phyloP scores from a whole-genome alignment of 148 eudicot genomes.

The Cornus florida region DNA sequence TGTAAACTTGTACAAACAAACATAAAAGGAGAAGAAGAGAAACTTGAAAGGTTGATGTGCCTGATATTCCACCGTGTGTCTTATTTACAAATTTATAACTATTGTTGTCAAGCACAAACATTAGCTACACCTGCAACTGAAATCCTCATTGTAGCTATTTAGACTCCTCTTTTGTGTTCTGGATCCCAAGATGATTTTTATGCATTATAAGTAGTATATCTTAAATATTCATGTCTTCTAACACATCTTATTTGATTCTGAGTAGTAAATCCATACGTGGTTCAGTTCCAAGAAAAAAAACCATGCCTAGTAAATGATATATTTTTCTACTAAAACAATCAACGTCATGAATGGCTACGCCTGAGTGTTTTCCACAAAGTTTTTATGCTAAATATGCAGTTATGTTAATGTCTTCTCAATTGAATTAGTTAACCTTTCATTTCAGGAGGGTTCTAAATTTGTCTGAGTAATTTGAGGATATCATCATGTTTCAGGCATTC shows the following conservation, averaged over 20 bases:
- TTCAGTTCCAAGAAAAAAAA: background rate
- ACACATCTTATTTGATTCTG: background rate
- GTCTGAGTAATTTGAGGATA: constrained; percentile 20
- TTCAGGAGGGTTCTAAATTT: constrained; percentile 8
- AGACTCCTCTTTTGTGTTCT: too few species aligned
- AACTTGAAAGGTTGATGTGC: too few species aligned
- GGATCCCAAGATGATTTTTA: too few species aligned
- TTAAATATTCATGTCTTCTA: too few species aligned
- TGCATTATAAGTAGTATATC: too few species aligned
- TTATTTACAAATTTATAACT: too few species aligned
- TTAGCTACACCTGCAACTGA: too few species aligned
- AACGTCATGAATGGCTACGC: background rate
- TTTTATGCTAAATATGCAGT: background rate
- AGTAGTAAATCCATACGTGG: background rate
- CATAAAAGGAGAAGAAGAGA: too few species aligned
- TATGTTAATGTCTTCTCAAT: background rate
- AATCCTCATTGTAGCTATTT: too few species aligned
- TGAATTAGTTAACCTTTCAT: background rate
- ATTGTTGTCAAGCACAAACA: too few species aligned
- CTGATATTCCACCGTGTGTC: too few species aligned
- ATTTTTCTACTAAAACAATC: background rate
- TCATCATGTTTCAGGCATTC: constrained; percentile 70
- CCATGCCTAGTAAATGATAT: background rate
- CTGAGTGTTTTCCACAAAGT: background rate
- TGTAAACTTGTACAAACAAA: too few species aligned